phyloP scores from a whole-genome alignment of 345 rosid species.

The Citrus mangshanensis region DNA sequence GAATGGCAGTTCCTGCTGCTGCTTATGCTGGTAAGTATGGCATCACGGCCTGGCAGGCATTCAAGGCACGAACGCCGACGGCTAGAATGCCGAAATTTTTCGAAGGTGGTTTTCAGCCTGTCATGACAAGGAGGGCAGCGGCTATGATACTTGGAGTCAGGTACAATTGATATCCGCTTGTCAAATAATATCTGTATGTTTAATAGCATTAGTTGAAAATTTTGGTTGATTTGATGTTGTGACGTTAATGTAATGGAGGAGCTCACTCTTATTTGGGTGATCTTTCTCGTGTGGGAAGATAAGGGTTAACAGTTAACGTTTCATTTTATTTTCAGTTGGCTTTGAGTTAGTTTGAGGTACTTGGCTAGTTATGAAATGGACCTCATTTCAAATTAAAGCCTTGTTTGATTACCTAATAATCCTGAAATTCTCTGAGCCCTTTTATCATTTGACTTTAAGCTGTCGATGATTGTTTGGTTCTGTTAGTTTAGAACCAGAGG shows the following conservation, averaged over 20 bases:
- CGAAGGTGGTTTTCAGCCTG: constrained; percentile 74
- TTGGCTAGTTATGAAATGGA: not conserved
- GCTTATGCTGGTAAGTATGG: constrained; percentile 79
- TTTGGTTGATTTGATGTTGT: not conserved
- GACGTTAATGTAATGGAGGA: not conserved
- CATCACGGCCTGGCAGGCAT: constrained; percentile 82
- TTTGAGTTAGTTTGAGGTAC: not conserved
- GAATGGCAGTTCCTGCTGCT: constrained; percentile 79
- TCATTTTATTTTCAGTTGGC: no score
- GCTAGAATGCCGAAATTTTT: constrained; percentile 55
- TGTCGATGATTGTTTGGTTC: not conserved
- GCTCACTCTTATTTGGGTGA: not conserved
- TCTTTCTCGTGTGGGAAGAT: not conserved
- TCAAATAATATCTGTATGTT: not conserved
- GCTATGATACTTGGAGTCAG: constrained; percentile 87
- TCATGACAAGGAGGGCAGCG: constrained; percentile 78
- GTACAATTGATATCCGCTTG: constrained; percentile 24
- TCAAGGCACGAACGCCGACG: constrained; percentile 63
- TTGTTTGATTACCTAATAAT: not conserved
- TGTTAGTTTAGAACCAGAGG: not conserved
- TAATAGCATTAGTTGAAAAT: not conserved
- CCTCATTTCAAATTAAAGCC: not conserved
- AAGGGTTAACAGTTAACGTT: no score
- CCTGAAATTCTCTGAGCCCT: not conserved
- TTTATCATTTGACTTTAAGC: not conserved